These are phyloP conservation scores for Ogataea allantospora DNA, from an alignment of 805 yeast species.

Conservation along the genomic window DNA sequence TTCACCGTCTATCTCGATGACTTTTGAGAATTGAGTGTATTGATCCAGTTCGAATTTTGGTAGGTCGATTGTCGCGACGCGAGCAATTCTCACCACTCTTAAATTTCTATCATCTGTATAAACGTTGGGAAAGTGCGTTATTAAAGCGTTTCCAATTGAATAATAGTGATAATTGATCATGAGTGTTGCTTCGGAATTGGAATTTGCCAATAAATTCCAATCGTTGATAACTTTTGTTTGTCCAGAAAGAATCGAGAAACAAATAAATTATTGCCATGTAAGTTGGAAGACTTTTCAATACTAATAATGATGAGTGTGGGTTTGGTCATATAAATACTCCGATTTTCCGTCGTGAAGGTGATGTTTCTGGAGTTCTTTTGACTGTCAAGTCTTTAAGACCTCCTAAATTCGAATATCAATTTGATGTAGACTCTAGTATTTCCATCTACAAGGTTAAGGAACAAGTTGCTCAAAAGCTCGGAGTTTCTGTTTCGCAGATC, in stretches of 20 bases:
- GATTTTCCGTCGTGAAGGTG: slow-evolving; percentile 32
- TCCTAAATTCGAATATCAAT: slow-evolving; percentile 54
- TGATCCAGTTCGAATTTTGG: slow-evolving; percentile 61
- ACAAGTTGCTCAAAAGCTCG: slow-evolving; percentile 32
- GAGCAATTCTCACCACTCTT: slow-evolving; percentile 65
- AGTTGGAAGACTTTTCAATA: no score
- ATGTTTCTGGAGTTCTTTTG: slow-evolving; percentile 27
- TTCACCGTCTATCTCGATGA: slow-evolving; percentile 41
- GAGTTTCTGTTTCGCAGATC: slow-evolving; percentile 35
- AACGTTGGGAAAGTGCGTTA: slow-evolving; percentile 68
- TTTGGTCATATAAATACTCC: slow-evolving; percentile 26
- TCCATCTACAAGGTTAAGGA: slow-evolving; percentile 39
- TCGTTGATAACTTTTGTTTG: slow-evolving; percentile 46
- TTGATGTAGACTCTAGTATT: slow-evolving; percentile 23
- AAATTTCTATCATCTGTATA: slow-evolving; percentile 41
- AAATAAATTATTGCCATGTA: slow-evolving; percentile 12
- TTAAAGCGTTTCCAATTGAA: slow-evolving; percentile 32
- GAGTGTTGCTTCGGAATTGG: slow-evolving; percentile 35
- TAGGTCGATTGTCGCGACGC: slow-evolving; percentile 41
- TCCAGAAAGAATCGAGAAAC: slow-evolving; percentile 26
- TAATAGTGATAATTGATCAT: slow-evolving; percentile 65
- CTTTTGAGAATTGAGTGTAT: slow-evolving; percentile 31
- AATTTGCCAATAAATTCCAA: slow-evolving; percentile 48
- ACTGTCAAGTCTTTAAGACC: slow-evolving; percentile 66
- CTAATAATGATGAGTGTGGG: slow-evolving; percentile 4